Percentiles rank a stretch among this genome's conserved stretches.
These are phyloP conservation scores for Penicillium antarcticum DNA, from an alignment of 495 filamentous ascomycete genomes.

Conservation along the genomic window DNA sequence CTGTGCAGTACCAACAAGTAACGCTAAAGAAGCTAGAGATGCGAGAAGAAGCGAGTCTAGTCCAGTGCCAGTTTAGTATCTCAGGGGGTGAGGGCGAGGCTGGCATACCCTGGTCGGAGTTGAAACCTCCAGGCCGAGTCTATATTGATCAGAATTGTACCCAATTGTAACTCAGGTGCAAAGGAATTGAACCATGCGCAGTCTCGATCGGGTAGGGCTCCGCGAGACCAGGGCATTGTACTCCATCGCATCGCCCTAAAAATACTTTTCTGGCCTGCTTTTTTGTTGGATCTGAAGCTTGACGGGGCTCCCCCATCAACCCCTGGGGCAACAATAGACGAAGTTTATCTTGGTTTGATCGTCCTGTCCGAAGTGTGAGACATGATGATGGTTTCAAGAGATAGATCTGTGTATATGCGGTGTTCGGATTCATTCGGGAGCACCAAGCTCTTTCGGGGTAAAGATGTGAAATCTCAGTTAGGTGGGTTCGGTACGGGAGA, in stretches of 20 bases:
- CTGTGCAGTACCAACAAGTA: constrained; percentile 10
- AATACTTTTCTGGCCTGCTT: not conserved
- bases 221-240: not conserved
- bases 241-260: not conserved
- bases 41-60: no score
- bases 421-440: not conserved
- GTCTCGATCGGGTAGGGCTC: constrained; percentile 1
- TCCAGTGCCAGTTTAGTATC: not conserved
- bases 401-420: not conserved
- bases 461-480: not conserved
- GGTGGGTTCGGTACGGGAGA: not conserved
- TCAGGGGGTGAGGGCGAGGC: not conserved
- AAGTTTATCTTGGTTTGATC: not conserved
- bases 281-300: not conserved
- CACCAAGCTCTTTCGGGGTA: not conserved
- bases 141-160: constrained; percentile 2
- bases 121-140: constrained; percentile 19
- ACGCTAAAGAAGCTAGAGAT: no score
- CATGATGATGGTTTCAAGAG: constrained; percentile 3
- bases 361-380: constrained; percentile 13
- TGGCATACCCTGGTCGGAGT: not conserved
- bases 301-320: not conserved
- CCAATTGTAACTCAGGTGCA: not conserved
- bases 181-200: not conserved
- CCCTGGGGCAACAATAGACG: not conserved